Percentiles rank a stretch among this genome's conserved stretches.
Conservation (phyloP, 179 eudicot species). For the Vitellaria paradoxa region DNA sequence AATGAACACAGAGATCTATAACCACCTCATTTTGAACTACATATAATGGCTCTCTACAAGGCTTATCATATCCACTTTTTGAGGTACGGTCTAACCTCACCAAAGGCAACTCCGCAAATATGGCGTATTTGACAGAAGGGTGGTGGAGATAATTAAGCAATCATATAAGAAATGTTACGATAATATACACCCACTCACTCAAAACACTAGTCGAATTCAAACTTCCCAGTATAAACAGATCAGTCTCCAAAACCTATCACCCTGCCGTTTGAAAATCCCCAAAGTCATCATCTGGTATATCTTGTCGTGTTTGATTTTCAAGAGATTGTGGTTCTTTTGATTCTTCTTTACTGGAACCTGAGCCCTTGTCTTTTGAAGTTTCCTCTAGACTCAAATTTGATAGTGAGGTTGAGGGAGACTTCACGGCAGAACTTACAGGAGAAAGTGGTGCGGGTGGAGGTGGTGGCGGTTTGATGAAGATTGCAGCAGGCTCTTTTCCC, state of each 20-base stretch:
- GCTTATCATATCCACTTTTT: no score
- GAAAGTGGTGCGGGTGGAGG: slow-evolving; percentile 77
- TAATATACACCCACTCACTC: slow-evolving; percentile 3
- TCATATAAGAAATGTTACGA: neutral
- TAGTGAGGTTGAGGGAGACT: slow-evolving; percentile 35
- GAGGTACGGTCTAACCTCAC: no score
- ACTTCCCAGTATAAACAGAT: neutral
- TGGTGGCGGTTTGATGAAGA: slow-evolving; percentile 74
- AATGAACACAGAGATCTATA: no score
- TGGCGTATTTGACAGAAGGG: no score
- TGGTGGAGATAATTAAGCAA: no score
- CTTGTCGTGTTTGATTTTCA: slow-evolving; percentile 36
- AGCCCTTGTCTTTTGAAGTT: slow-evolving; percentile 20
- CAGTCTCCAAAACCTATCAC: neutral
- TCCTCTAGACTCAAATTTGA: slow-evolving; percentile 31
- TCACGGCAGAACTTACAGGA: slow-evolving; percentile 34
- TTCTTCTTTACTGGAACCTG: slow-evolving; percentile 22
- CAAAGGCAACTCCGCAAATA: no score
- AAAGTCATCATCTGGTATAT: slow-evolving; percentile 76
- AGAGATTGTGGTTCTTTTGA: slow-evolving; percentile 27
- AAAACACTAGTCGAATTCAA: neutral
- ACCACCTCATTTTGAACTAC: no score
- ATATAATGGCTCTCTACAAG: no score
- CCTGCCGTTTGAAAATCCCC: slow-evolving; percentile 92
- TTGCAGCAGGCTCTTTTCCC: slow-evolving; percentile 43